A percentile compares a stretch with the other conserved stretches of the same genome.
Conservation (phyloP, 2,329 filamentous ascomycete genomes). For the Trichophyton simii region DNA sequence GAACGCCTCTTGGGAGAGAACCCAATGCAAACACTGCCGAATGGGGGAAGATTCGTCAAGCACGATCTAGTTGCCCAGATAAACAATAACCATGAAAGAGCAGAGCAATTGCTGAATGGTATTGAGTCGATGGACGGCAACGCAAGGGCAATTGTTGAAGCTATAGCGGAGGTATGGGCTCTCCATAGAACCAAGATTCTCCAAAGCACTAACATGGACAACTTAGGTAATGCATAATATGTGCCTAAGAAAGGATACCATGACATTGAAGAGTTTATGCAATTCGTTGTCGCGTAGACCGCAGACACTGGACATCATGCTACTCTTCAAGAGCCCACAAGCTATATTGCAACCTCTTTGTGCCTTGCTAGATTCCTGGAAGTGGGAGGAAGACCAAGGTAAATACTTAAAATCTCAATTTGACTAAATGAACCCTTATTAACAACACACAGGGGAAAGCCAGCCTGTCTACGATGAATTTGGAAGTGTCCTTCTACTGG, state of each 20-base stretch:
- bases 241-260: slow-evolving; percentile 48
- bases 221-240: slow-evolving; percentile 42
- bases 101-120: slow-evolving; percentile 65
- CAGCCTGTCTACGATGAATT: slow-evolving; percentile 57
- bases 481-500: slow-evolving; percentile 46
- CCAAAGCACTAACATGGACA: neutral
- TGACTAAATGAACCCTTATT: neutral
- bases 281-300: slow-evolving; percentile 45
- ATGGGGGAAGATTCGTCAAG: slow-evolving; percentile 61
- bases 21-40: slow-evolving; percentile 64
- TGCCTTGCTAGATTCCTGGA: slow-evolving; percentile 49
- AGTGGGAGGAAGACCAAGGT: slow-evolving; percentile 52
- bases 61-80: slow-evolving; percentile 69
- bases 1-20: slow-evolving; percentile 72
- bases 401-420: neutral
- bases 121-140: slow-evolving; percentile 87
- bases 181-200: neutral
- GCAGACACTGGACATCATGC: slow-evolving; percentile 45
- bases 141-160: slow-evolving; percentile 70
- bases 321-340: slow-evolving; percentile 47
- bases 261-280: slow-evolving; percentile 50
- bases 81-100: slow-evolving; percentile 58
- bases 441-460: slow-evolving; percentile 37
- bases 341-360: slow-evolving; percentile 48
- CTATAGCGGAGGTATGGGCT: slow-evolving; percentile 53